A percentile compares a stretch with the other conserved stretches of the same genome.
These are phyloP conservation scores for Paratinospora sagittata DNA, from an alignment of 164 flowering plant species.

Conservation along the genomic window DNA sequence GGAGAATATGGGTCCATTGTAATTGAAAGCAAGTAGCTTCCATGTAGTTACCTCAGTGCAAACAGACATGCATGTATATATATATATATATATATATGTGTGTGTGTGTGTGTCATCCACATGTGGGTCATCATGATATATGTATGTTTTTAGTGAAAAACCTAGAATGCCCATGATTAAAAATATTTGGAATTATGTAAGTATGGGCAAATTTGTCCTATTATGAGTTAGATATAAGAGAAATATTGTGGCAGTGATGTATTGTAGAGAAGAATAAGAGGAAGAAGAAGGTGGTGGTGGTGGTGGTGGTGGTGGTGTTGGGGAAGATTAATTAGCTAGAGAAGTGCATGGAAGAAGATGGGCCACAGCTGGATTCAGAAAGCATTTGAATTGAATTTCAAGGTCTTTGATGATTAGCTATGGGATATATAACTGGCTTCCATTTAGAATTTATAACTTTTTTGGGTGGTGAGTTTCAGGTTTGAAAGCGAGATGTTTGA, in stretches of 20 bases:
- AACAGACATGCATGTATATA: not conserved
- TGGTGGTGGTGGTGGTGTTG: not conserved
- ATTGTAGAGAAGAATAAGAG: not conserved
- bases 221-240: not conserved
- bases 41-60: not conserved
- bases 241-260: not conserved
- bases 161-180: not conserved
- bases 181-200: not conserved
- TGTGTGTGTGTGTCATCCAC: not conserved
- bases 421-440: not conserved
- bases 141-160: not conserved
- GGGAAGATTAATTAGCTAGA: not conserved
- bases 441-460: too few species aligned
- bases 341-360: not conserved
- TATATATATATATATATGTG: too few species aligned
- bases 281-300: not conserved
- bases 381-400: too few species aligned
- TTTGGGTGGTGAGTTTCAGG: not conserved
- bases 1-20: not conserved
- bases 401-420: not conserved
- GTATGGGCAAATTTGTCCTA: not conserved
- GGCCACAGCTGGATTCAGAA: not conserved
- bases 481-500: not conserved
- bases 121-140: not conserved
- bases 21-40: not conserved